Base-by-base conservation (phyloP, 345 rosid genomes). In the Abelmoschus esculentus region DNA sequence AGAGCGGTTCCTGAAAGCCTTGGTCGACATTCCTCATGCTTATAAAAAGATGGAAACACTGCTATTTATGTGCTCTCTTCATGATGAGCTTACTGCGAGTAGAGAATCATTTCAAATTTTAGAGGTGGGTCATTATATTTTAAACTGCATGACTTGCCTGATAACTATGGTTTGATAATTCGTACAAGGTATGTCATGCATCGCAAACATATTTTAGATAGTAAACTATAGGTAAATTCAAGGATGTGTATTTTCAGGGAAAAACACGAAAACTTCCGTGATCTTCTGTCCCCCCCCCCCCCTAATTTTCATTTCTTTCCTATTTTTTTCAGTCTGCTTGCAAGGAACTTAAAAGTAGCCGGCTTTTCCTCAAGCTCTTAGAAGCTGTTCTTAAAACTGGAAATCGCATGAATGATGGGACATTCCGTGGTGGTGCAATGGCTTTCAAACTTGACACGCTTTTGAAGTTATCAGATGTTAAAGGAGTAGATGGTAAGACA, bases 311-410 rank as follows among this genome's bases (percentile, higher is more conserved):
- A 17, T 54, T 5, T 68, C 28, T 56, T 38, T 69, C 14, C 28
- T 53, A 10, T 13, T 75, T 29, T 29, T 49, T 32, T 47, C 81
- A 95, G 98, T 87, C 90, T 77, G 97, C 97, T 47, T 92, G 97
- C 82, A 79, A 87, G 82, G 97, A 89, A 80, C 92, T 96, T 36
- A 82, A 77, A 66, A 90, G 81, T 80, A 90, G 96, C 75, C 77
- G 97, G 60, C 75, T 96, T 75, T 96, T 96, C 88, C 86, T 90
- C 74, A 96, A 92, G 84, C 92, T 96, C 68, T 81, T 96, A 70
- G 99, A 96, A 82, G 99, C 99, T 62, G 98, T 96, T 80, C 96
- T 96, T 10, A 96, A 96, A 81, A 96, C 99, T 9, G 99, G 99
- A 73, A 96, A 96, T 75, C 89, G 98, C 56, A 96, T 96, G 99